Base-by-base conservation (phyloP, 2,329 filamentous ascomycete species). In the Alternaria triticimaculans region DNA sequence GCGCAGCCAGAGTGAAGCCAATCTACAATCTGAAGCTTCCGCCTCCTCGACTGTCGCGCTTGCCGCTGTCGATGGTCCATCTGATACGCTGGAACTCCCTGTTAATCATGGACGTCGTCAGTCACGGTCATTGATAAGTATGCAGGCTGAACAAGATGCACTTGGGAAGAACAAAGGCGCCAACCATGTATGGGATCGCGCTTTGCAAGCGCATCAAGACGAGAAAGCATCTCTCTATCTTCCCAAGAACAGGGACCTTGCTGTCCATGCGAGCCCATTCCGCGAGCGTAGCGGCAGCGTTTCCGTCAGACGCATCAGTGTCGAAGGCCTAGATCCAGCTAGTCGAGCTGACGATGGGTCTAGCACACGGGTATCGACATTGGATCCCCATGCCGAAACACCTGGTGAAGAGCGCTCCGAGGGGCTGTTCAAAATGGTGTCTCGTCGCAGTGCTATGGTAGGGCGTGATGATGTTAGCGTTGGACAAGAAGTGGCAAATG, bases 161-260 rank as follows among this genome's bases (percentile, higher is more conserved):
- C 45, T 74, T 2, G 65, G 63, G 1, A 74, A 75, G 28, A 60
- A 70, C 14, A 73, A 72, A 18, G 69, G 72, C 3, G 60, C 69
- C 4, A 69, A 69, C 10, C 70, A 73, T 14, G 68, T 80, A 18
- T 81, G 79, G 79, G 73, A 80, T 53, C 68, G 70, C 43, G 79
- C 79, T 26, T 62, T 80, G n/a, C 73, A 76, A 60, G 72, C 72
- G 14, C 72, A 80, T 44, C 78, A 78, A 55, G 72, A 79, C 14
- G 78, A 81, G 60, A 75, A 74, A 43, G 69, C 72, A 23, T 72
- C 70, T 6, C 68, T 81, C 58, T 79, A 80, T 25, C 65, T 80
- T 9, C 69, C 76, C 8, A 64, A 73, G 23, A 75, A 80, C 51
- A 76, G 73, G 57, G 70, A 73, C 3, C 71, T 74, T 37, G 76